These are phyloP conservation scores for Synchytrium microbalum DNA, from an alignment of 371 early-diverging fungal species.

Conservation along the genomic window DNA sequence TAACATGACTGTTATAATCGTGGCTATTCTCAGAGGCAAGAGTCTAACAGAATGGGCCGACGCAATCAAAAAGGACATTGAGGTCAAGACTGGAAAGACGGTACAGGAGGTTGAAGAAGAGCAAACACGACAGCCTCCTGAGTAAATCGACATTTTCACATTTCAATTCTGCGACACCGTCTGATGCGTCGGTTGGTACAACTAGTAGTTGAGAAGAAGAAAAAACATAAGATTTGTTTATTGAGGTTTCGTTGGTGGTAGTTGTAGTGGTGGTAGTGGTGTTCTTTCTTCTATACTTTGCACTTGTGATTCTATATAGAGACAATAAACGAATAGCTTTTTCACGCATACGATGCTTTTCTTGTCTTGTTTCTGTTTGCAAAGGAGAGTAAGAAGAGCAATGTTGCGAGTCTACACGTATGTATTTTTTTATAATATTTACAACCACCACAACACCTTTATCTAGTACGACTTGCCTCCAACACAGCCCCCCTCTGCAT, in stretches of 20 bases:
- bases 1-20: constrained; percentile 95
- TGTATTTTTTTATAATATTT: too few species aligned
- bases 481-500: background rate
- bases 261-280: background rate
- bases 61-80: background rate
- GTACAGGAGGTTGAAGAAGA: background rate
- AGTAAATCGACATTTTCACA: background rate
- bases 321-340: too few species aligned
- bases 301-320: too few species aligned
- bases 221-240: too few species aligned
- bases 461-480: too few species aligned
- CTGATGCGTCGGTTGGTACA: too few species aligned
- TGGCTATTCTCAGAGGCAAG: constrained; percentile 69
- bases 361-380: background rate
- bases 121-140: background rate
- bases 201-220: too few species aligned
- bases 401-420: background rate
- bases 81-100: background rate
- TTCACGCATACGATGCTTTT: too few species aligned
- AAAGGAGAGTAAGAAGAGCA: background rate
- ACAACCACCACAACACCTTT: too few species aligned
- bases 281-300: background rate
- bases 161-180: too few species aligned
- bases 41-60: background rate
- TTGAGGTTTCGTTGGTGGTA: too few species aligned